Percentiles rank a stretch among this genome's conserved stretches.
Conservation (phyloP, 2,329 filamentous ascomycete genomes). For the Paraphaeosphaeria sporulosa region DNA sequence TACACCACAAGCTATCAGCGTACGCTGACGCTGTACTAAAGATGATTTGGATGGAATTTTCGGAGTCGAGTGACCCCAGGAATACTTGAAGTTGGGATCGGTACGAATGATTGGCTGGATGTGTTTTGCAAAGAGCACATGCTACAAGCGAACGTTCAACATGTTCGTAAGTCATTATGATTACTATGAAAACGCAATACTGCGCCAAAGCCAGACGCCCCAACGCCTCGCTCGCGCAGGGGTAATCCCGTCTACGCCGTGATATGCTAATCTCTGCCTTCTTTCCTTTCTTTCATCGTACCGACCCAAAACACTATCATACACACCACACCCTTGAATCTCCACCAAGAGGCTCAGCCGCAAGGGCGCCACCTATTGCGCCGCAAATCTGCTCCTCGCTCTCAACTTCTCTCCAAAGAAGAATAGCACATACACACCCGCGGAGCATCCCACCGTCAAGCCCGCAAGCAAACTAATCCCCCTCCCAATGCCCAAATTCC, state of each 20-base stretch:
- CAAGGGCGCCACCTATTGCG: conserved; percentile 25
- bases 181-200: neutral
- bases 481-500: conserved; percentile 65
- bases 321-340: neutral
- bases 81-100: conserved; percentile 6
- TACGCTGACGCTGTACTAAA: conserved; percentile 43
- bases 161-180: neutral
- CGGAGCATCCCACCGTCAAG: conserved; percentile 49
- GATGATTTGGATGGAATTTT: conserved; percentile 52
- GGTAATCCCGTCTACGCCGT: neutral
- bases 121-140: conserved; percentile 11
- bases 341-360: neutral
- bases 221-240: conserved; percentile 1
- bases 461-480: conserved; percentile 62
- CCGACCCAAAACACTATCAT: neutral
- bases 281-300: neutral
- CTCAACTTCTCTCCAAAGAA: conserved; percentile 49
- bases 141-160: neutral
- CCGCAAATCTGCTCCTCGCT: conserved; percentile 43
- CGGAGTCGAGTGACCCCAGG: conserved; percentile 53
- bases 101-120: conserved; percentile 47
- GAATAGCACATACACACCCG: conserved; percentile 68
- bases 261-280: too few species aligned
- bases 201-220: neutral
- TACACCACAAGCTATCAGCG: too few species aligned